A percentile compares a stretch with the other conserved stretches of the same genome.
These are phyloP conservation scores for Aureobasidium sp. DNA, from an alignment of 2,329 filamentous ascomycete genomes.

Conservation along the genomic window DNA sequence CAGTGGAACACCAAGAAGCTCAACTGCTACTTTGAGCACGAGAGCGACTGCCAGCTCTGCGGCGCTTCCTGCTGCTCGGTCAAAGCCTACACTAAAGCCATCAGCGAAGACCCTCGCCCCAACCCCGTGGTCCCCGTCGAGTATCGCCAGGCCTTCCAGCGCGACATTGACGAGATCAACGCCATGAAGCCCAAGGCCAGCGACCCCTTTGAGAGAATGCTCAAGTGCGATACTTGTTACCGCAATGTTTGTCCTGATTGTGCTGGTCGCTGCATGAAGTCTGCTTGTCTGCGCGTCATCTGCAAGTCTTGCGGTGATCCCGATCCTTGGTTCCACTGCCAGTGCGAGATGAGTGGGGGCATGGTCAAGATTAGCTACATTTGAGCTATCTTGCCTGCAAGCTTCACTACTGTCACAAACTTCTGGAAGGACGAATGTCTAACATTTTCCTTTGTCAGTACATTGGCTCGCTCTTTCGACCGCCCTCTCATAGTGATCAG, in stretches of 20 bases:
- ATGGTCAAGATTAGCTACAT: background rate
- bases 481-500: background rate
- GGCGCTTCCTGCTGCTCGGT: constrained; percentile 18
- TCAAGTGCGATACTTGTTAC: constrained; percentile 20
- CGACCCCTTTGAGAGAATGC: constrained; percentile 19
- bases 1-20: constrained; percentile 19
- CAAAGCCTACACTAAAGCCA: background rate
- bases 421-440: no score
- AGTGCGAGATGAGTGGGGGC: background rate
- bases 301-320: constrained; percentile 11
- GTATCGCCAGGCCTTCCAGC: constrained; percentile 1
- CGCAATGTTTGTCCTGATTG: constrained; percentile 20
- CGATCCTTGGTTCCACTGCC: constrained; percentile 1
- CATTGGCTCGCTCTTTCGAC: background rate
- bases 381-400: background rate
- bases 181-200: constrained; percentile 14
- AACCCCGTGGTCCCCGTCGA: constrained; percentile 7
- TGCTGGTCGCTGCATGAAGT: constrained; percentile 10
- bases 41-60: constrained; percentile 17
- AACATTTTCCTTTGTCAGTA: background rate
- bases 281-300: background rate
- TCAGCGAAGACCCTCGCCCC: constrained; percentile 13
- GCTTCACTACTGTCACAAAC: background rate
- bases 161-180: constrained; percentile 5
- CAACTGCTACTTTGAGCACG: constrained; percentile 16